Evolutionary conservation across 345 rosid species (phyloP), one percentile per base, ranked within the genome.

Genomic region (Pseudoturritis turrita): DNA sequence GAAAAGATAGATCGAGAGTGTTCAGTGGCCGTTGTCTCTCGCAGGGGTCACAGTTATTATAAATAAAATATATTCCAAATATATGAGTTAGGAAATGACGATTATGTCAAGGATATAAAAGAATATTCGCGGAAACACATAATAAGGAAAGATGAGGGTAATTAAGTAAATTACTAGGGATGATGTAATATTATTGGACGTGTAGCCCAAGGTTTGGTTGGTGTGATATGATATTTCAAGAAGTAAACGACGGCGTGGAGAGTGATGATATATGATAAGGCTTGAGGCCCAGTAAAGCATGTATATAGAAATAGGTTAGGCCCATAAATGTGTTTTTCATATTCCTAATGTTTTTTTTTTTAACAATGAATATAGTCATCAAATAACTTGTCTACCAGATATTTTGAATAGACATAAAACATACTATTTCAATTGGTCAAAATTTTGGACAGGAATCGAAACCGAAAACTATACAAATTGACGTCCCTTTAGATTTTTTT

Each of bases 21-120:
- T 62, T 76, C 60, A 70, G 71, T 69, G 75, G 75, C 70, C 71
- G 59, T 29, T 69, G 64, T n/a, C 17, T 45, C 71, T 45, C 69
- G 23, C 28, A 75, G 33, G 44, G 70, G 75, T 62, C 79, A 62
- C 52, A 6, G 10, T 25, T 69, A 68, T 60, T n/a, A 68, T 68
- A 68, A 12, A 25, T 2, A 13, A 41, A 68, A 22, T 31, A 66
- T 21, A 47, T 6, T 26, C 69, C 0, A 9, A 0, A 50, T 46
- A 19, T 74, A 31, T 13, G 1, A 26, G 1, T 12, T 17, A 0
- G 3, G 41, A 54, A 76, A 76, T 37, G 59, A 62, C 74, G 58
- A 37, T 23, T 29, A 2, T 62, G 22, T 55, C 28, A 37, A 46
- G 4, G 43, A 45, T 6, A 25, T 46, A 44, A 4, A 46, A 3